phyloP scores from a whole-genome alignment of 1,139 yeast species.

The Debaryomycetaceae sp. region DNA sequence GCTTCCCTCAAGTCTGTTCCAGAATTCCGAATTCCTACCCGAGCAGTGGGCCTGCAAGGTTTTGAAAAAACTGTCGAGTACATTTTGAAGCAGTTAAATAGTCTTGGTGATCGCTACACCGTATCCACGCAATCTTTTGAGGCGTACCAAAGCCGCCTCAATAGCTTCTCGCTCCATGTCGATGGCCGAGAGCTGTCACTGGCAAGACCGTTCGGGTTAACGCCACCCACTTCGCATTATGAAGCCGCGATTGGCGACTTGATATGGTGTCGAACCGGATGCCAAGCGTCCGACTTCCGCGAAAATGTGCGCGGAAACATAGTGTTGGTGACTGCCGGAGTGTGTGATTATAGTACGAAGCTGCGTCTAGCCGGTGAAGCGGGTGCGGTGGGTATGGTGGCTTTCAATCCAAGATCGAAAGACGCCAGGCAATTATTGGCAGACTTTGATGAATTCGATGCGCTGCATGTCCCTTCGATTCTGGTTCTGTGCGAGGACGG shows the following conservation, averaged over 20 bases:
- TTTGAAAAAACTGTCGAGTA: constrained; percentile 72
- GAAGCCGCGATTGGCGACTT: constrained; percentile 52
- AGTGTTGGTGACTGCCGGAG: constrained; percentile 71
- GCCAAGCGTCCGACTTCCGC: constrained; percentile 53
- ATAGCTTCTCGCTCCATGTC: constrained; percentile 38
- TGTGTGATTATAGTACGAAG: constrained; percentile 74
- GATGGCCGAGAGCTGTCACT: constrained; percentile 45
- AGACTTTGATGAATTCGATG: constrained; percentile 65
- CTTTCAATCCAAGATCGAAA: constrained; percentile 60
- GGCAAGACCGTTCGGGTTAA: constrained; percentile 46
- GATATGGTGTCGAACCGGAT: constrained; percentile 57
- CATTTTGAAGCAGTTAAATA: constrained; percentile 45
- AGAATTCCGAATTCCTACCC: constrained; percentile 72
- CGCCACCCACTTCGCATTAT: constrained; percentile 65
- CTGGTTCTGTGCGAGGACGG: constrained; percentile 55
- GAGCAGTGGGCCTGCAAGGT: constrained; percentile 86
- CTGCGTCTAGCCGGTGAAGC: constrained; percentile 62
- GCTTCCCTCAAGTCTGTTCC: constrained; percentile 51
- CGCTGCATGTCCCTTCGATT: constrained; percentile 61
- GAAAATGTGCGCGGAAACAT: constrained; percentile 35
- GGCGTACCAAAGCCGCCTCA: constrained; percentile 62
- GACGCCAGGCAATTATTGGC: constrained; percentile 38
- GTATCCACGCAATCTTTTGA: constrained; percentile 57
- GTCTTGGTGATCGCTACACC: constrained; percentile 54
- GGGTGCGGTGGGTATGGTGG: constrained; percentile 70